Conservation (phyloP, 495 filamentous ascomycete species). For the Xylaria cubensis region DNA sequence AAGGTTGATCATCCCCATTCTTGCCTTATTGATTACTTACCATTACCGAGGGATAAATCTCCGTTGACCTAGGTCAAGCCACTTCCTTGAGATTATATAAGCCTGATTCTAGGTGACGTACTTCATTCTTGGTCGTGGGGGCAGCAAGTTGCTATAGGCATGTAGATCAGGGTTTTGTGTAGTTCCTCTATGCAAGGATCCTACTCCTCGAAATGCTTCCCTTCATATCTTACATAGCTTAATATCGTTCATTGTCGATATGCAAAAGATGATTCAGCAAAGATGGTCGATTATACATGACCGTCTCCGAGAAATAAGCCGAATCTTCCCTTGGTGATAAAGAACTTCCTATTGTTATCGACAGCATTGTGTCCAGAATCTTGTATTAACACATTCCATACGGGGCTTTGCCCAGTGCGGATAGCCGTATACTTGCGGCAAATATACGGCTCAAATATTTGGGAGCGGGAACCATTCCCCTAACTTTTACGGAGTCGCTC, state of each 20-base stretch:
- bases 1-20: neutral
- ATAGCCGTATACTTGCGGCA: too few relatives aligned
- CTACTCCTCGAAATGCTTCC: neutral
- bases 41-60: neutral
- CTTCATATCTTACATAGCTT: neutral
- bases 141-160: neutral
- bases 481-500: too few relatives aligned
- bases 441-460: too few relatives aligned
- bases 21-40: neutral
- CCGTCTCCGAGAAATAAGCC: neutral
- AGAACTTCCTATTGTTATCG: neutral
- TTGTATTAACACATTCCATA: neutral
- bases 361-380: neutral
- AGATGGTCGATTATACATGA: neutral
- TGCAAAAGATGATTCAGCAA: neutral
- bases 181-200: slow-evolving; percentile 12
- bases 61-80: neutral
- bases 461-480: too few relatives aligned
- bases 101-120: neutral
- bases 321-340: slow-evolving; percentile 5
- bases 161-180: neutral
- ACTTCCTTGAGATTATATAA: neutral
- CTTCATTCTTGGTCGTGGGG: neutral
- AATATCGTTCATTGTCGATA: neutral
- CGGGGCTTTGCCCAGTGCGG: too few relatives aligned